Conservation (phyloP, 78 protist species). For the Pelomyxa schiedti region DNA sequence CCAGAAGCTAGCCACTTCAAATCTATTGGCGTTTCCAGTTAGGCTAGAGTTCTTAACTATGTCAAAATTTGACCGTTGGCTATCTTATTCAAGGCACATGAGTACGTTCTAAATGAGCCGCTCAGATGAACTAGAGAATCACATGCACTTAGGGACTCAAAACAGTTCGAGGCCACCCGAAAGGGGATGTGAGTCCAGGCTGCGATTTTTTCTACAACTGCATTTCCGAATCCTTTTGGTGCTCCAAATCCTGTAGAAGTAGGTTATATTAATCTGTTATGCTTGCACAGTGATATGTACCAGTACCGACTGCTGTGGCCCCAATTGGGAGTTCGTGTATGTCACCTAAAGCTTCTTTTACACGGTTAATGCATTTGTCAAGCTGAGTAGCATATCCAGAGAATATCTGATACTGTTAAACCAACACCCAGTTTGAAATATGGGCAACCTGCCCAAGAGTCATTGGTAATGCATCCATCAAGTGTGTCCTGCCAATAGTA, state of each 20-base stretch:
- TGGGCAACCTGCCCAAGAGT: slow-evolving; percentile 74
- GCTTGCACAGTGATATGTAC: neutral
- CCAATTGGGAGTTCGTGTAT: slow-evolving; percentile 22
- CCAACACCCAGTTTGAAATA: slow-evolving; percentile 42
- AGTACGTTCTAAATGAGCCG: slow-evolving; percentile 46
- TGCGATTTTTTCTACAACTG: no score
- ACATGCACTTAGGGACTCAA: slow-evolving; percentile 56
- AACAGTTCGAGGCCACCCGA: neutral
- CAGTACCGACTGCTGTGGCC: slow-evolving; percentile 44
- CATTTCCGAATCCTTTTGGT: no score
- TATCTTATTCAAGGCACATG: slow-evolving; percentile 50
- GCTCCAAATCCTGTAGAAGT: no score
- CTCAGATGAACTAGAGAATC: slow-evolving; percentile 52
- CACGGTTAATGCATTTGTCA: slow-evolving; percentile 35
- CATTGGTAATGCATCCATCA: slow-evolving; percentile 69
- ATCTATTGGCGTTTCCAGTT: neutral
- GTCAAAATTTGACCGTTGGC: slow-evolving; percentile 65
- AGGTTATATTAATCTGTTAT: no score
- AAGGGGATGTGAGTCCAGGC: neutral
- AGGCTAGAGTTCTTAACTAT: neutral
- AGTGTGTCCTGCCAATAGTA: slow-evolving; percentile 79
- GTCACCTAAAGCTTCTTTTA: slow-evolving; percentile 28
- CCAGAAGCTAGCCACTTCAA: slow-evolving; percentile 32
- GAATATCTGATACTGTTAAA: slow-evolving; percentile 15
- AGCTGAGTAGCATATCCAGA: neutral